Percentiles rank a stretch among this genome's conserved stretches.
phyloP scores from a whole-genome alignment of 2,329 filamentous ascomycete genomes.

The Cytospora piceicola region DNA sequence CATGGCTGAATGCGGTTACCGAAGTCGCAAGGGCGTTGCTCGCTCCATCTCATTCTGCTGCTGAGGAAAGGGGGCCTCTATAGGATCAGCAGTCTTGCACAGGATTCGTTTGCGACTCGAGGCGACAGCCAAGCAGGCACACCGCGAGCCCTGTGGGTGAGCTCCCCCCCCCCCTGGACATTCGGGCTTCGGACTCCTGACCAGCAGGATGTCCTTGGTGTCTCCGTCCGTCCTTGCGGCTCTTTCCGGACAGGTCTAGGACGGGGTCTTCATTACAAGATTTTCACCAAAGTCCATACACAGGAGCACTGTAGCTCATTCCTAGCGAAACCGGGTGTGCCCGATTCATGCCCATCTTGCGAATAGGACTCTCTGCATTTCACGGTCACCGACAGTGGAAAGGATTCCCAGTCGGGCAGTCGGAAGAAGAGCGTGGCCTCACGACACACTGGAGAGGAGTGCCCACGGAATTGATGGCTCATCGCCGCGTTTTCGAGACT shows the following conservation, averaged over 20 bases:
- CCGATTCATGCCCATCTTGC: not conserved
- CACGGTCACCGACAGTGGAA: not conserved
- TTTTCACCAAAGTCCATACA: slow-evolving; percentile 6
- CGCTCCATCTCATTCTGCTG: not conserved
- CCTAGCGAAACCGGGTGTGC: not conserved
- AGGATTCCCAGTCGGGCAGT: not conserved
- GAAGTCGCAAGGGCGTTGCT: not conserved
- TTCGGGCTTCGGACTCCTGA: not conserved
- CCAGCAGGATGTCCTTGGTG: not conserved
- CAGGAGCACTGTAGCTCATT: not conserved
- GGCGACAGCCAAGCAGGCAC: not conserved
- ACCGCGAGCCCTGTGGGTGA: not conserved
- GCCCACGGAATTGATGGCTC: not conserved
- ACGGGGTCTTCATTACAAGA: slow-evolving; percentile 4
- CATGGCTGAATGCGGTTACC: not conserved
- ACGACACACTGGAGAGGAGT: not conserved
- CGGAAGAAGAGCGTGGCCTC: no score
- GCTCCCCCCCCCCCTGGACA: not conserved
- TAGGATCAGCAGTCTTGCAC: not conserved
- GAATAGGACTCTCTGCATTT: not conserved
- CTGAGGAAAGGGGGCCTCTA: not conserved
- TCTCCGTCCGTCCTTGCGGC: not conserved
- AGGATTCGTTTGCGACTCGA: not conserved
- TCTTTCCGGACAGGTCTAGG: not conserved
- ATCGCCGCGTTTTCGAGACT: not conserved